Percentiles rank a stretch among this genome's conserved stretches.
Conservation (phyloP, 257 asterid genomes). For the Voacanga thouarsii region DNA sequence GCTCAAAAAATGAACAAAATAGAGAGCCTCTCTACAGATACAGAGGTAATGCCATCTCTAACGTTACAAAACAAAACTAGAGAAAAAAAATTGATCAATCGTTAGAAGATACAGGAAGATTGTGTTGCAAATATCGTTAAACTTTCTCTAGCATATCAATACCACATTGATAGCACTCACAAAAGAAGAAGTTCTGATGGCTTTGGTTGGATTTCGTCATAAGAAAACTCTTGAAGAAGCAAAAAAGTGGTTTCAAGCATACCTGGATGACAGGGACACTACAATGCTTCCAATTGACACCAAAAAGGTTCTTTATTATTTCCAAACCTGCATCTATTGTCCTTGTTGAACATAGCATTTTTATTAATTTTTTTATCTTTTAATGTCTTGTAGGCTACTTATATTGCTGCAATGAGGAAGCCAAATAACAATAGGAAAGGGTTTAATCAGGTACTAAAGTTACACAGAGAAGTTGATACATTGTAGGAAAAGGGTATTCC, state of each 20-base stretch:
- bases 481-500: conserved; percentile 36
- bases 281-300: conserved; percentile 35
- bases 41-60: too few relatives aligned
- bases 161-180: conserved; percentile 21
- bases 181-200: conserved; percentile 36
- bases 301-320: conserved; percentile 29
- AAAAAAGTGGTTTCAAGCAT: conserved; percentile 32
- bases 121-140: too few relatives aligned
- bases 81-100: too few relatives aligned
- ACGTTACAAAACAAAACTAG: too few relatives aligned
- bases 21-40: too few relatives aligned
- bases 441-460: conserved; percentile 20
- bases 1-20: too few relatives aligned
- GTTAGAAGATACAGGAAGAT: too few relatives aligned
- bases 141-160: too few relatives aligned
- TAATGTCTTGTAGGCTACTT: conserved; percentile 31
- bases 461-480: conserved; percentile 33
- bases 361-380: background rate
- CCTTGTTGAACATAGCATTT: background rate
- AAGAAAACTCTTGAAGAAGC: conserved; percentile 37
- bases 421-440: conserved; percentile 25
- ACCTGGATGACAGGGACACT: conserved; percentile 27
- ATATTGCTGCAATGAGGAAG: conserved; percentile 32
- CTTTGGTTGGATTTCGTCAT: conserved; percentile 35
- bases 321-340: background rate